phyloP scores from a whole-genome alignment of 73 alveolate genomes.

The Tetrahymena borealis region DNA sequence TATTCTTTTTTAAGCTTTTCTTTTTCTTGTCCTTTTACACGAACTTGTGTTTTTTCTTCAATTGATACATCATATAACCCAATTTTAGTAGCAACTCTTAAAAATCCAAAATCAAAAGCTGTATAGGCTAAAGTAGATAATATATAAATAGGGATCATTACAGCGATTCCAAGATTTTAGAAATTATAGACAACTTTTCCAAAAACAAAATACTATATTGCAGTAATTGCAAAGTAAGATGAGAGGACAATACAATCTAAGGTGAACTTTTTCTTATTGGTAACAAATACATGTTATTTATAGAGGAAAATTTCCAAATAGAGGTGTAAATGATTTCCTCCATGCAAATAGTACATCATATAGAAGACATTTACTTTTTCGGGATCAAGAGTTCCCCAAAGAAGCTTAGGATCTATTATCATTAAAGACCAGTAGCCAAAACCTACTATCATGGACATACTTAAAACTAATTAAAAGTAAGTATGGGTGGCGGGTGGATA shows the following conservation, averaged over 20 bases:
- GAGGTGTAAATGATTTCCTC: not conserved
- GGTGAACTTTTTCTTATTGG: not conserved
- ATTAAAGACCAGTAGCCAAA: not conserved
- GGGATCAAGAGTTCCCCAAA: not conserved
- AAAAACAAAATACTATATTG: not conserved
- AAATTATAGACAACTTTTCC: not conserved
- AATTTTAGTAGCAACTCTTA: not conserved
- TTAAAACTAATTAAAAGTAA: not conserved
- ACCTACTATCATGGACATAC: not conserved
- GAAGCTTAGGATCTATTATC: not conserved
- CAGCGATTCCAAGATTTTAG: not conserved
- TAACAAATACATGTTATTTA: not conserved
- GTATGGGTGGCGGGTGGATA: not conserved
- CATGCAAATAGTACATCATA: not conserved
- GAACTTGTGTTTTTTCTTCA: not conserved
- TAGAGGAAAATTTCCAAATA: not conserved
- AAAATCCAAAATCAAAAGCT: not conserved
- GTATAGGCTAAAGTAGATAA: not conserved
- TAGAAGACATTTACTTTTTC: not conserved
- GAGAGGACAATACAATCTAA: not conserved
- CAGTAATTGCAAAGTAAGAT: not conserved
- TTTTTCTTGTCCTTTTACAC: not conserved
- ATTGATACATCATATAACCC: not conserved
- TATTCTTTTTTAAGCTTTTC: not conserved
- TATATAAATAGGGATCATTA: not conserved